Conservation (phyloP, 2,329 filamentous ascomycete genomes). For the Thelonectria discophora region DNA sequence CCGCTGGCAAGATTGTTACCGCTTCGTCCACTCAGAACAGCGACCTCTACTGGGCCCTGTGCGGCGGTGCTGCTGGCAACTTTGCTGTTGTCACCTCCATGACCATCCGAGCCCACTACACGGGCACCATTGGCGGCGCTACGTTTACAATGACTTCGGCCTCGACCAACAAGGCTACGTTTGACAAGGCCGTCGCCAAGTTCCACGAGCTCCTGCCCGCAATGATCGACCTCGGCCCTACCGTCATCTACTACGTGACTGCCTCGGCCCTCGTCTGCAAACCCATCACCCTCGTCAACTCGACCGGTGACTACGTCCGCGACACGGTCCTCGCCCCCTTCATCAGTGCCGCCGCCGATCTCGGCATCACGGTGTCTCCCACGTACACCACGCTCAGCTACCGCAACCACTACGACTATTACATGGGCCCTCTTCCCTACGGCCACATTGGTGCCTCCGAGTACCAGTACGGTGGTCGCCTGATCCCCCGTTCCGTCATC, state of each 20-base stretch:
- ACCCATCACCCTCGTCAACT: constrained; percentile 56
- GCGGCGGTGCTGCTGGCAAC: constrained; percentile 67
- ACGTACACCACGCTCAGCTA: constrained; percentile 44
- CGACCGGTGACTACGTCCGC: constrained; percentile 50
- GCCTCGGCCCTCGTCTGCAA: constrained; percentile 50
- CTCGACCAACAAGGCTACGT: constrained; percentile 24
- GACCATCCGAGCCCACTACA: constrained; percentile 60
- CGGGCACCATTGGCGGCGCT: constrained; percentile 46
- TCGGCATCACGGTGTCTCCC: constrained; percentile 41
- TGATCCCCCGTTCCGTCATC: constrained; percentile 47
- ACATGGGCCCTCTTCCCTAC: constrained; percentile 48
- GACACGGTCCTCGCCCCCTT: constrained; percentile 54
- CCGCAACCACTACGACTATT: constrained; percentile 43
- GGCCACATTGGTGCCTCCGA: constrained; percentile 46
- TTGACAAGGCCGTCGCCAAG: constrained; percentile 30
- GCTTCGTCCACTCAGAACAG: constrained; percentile 58
- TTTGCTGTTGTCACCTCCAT: constrained; percentile 66
- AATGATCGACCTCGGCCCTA: constrained; percentile 59
- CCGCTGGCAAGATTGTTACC: constrained; percentile 56
- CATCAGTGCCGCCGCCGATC: constrained; percentile 34
- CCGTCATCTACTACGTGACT: constrained; percentile 51
- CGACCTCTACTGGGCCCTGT: constrained; percentile 71
- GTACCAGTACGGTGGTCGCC: constrained; percentile 48
- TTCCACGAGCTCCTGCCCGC: constrained; percentile 44
- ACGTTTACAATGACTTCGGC: constrained; percentile 35